Conservation (phyloP, 148 eudicot species). For the Rhododendron henanense region DNA sequence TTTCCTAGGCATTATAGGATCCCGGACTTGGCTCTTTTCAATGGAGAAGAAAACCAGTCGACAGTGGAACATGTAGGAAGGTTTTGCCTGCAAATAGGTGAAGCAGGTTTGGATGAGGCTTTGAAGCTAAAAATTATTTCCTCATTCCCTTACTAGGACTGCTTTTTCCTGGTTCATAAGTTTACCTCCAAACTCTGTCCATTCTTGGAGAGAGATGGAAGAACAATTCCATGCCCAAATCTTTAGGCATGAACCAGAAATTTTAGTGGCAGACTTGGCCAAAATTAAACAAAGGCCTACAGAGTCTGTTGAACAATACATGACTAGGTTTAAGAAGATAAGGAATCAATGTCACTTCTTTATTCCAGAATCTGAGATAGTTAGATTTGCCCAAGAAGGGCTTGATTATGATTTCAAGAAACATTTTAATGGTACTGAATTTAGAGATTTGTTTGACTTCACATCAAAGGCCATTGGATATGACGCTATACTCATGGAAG, state of each 20-base stretch:
- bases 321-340: not conserved
- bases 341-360: not conserved
- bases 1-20: not conserved
- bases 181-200: not conserved
- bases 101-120: not conserved
- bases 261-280: not conserved
- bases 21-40: not conserved
- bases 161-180: not conserved
- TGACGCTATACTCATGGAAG: not conserved
- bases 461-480: not conserved
- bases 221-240: not conserved
- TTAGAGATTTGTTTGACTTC: not conserved
- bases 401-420: not conserved
- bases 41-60: not conserved
- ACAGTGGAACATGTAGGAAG: not conserved
- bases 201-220: not conserved
- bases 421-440: not conserved
- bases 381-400: not conserved
- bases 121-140: not conserved
- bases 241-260: not conserved
- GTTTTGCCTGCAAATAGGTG: not conserved
- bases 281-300: not conserved
- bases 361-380: not conserved
- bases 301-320: not conserved
- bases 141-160: not conserved